These are phyloP conservation scores for Lachnellula willkommii DNA, from an alignment of 2,329 filamentous ascomycete species.

Conservation along the genomic window DNA sequence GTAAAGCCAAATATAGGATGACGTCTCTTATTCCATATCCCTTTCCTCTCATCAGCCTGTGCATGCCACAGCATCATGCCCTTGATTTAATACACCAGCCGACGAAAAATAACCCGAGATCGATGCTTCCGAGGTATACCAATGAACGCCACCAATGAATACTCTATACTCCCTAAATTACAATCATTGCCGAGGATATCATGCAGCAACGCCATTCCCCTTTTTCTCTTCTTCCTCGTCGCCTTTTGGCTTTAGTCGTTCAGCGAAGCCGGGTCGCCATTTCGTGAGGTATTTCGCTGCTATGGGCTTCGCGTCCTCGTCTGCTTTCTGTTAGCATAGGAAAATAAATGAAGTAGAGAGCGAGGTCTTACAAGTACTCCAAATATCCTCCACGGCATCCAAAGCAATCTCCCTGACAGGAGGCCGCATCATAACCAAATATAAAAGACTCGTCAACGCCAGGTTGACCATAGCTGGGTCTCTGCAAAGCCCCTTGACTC, in stretches of 20 bases:
- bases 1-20: too few relatives aligned
- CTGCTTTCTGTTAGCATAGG: slow-evolving; percentile 34
- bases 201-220: slow-evolving; percentile 10
- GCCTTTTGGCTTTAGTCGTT: slow-evolving; percentile 19
- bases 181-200: not conserved
- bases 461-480: slow-evolving; percentile 61
- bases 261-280: slow-evolving; percentile 45
- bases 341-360: not conserved
- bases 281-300: slow-evolving; percentile 58
- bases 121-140: not conserved
- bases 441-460: slow-evolving; percentile 59
- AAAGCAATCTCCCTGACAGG: slow-evolving; percentile 58
- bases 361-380: slow-evolving; percentile 54
- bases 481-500: slow-evolving; percentile 63
- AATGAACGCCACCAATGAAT: slow-evolving; percentile 13
- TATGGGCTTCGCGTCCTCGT: slow-evolving; percentile 58
- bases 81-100: slow-evolving; percentile 1
- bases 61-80: not conserved
- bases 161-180: slow-evolving; percentile 7
- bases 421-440: slow-evolving; percentile 62
- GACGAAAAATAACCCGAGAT: not conserved
- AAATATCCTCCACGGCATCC: slow-evolving; percentile 61
- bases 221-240: slow-evolving; percentile 15
- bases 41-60: not conserved
- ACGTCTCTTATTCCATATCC: too few relatives aligned